Base-by-base conservation (phyloP, 139 green algal species). In the Chlorella sorokiniana region DNA sequence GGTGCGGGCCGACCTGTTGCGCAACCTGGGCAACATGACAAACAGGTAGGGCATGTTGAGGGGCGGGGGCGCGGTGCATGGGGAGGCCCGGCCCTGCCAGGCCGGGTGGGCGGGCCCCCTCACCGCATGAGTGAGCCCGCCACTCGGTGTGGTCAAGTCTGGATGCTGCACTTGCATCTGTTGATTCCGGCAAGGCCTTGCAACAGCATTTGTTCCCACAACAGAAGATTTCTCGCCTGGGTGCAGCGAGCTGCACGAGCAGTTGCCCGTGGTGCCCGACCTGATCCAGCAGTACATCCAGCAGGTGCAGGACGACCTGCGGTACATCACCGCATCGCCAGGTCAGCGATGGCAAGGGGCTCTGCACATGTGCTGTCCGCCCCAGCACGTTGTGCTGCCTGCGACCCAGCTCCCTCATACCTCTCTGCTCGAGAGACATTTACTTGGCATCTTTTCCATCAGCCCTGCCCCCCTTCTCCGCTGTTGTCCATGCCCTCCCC, bases 11-110 rank as follows among this genome's bases (percentile, higher is more conserved):
- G 96, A 99, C 88, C 88, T 99, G 45, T 86, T 98, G 22, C 88
- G 96, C 42, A 98, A 98, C 85, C 88, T 99, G 23, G 96, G 94
- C 44, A 97, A 97, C 88, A 96, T 99, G 75, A 88, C 92, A 59
- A 83, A 65, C 67, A 51, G 52, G 68, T 70, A 64, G 70, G 38
- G 80, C 95, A 27, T 37, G 37, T 29, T 71, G 65, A n/a, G 38
- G 18, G 65, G 18, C 52, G 35, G 38, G 38, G 18, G 33, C 23
- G 31, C 7, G 37, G 33, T 72, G 65, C 33, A 16, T n/a, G n/a
- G n/a, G n/a, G n/a, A n/a, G n/a, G n/a, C n/a, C n/a, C n/a, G n/a
- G n/a, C n/a, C n/a, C n/a, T n/a, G n/a, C n/a, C n/a, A n/a, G n/a
- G n/a, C n/a, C n/a, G n/a, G n/a, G n/a, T n/a, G n/a, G n/a, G n/a